These are phyloP conservation scores for Nadsonia commutata DNA, from an alignment of 1,139 yeast species.

Conservation along the genomic window DNA sequence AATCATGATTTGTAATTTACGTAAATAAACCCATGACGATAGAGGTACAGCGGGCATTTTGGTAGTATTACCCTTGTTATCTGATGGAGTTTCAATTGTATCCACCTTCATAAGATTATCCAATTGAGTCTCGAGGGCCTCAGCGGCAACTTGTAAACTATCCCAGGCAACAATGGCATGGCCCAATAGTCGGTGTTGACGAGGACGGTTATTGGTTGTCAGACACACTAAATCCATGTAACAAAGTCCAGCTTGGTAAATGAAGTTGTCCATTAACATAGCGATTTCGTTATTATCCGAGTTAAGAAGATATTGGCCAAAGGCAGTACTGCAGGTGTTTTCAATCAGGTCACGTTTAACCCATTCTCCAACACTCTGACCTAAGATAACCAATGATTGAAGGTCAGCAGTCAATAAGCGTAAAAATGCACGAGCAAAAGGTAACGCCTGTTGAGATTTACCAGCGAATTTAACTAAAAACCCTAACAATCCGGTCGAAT, in stretches of 20 bases:
- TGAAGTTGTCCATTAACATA: constrained; percentile 8
- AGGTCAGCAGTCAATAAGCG: constrained; percentile 12
- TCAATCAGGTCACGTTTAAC: constrained; percentile 20
- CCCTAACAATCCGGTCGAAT: constrained; percentile 19
- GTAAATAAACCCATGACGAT: constrained; percentile 51
- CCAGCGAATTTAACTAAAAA: constrained; percentile 17
- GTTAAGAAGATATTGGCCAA: constrained; percentile 7
- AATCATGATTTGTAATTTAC: constrained; percentile 55
- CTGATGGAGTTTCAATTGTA: constrained; percentile 2
- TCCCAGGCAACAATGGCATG: constrained; percentile 55
- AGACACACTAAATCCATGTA: constrained; percentile 37
- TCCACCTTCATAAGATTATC: constrained; percentile 6
- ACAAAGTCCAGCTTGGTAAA: constrained; percentile 17
- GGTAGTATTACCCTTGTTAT: neutral
- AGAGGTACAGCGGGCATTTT: constrained; percentile 34
- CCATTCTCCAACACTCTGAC: constrained; percentile 17
- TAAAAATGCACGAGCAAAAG: constrained; percentile 20
- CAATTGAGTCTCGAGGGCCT: constrained; percentile 71
- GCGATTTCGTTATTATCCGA: constrained; percentile 5
- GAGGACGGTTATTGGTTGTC: constrained; percentile 59
- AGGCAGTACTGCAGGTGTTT: constrained; percentile 11
- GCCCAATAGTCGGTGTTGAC: constrained; percentile 63
- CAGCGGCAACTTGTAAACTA: constrained; percentile 73
- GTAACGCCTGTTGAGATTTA: constrained; percentile 12
- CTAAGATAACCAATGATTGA: constrained; percentile 12